Evolutionary conservation across 129 eudicot genomes (phyloP).

Genomic region (Centrapalus pauciflorus): DNA sequence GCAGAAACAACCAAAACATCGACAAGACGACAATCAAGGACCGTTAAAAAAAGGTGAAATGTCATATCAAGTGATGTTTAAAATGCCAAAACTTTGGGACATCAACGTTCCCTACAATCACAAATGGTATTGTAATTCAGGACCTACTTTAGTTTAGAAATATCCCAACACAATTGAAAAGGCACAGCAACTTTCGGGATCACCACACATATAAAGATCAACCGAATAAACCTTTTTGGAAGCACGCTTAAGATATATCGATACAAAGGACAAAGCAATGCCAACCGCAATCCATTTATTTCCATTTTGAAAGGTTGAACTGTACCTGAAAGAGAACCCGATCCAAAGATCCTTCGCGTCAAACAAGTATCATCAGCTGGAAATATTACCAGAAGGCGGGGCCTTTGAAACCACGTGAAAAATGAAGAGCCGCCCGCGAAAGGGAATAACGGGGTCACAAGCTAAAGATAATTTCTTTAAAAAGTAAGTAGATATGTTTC

Average conservation of each 20-base stretch:
- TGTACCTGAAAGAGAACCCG: neutral
- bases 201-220: slow-evolving; percentile 7
- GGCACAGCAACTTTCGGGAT: neutral
- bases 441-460: neutral
- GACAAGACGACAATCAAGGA: too few species aligned
- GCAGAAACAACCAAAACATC: too few species aligned
- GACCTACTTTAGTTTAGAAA: slow-evolving; percentile 6
- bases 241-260: neutral
- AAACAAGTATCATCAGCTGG: neutral
- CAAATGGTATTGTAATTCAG: neutral
- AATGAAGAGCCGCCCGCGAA: neutral
- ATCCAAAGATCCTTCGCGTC: neutral
- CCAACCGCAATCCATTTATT: neutral
- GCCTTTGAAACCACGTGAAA: neutral
- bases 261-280: slow-evolving; percentile 1
- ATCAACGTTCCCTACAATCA: slow-evolving; percentile 9
- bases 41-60: neutral
- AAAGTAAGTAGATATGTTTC: neutral
- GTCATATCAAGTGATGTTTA: neutral
- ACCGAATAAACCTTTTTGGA: neutral
- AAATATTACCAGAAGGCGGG: neutral
- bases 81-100: slow-evolving; percentile 8
- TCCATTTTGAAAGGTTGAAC: neutral
- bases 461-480: neutral
- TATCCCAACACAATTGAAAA: neutral